These are phyloP conservation scores for Coemansia sp. DNA, from an alignment of 192 early-diverging fungal species.

Conservation along the genomic window DNA sequence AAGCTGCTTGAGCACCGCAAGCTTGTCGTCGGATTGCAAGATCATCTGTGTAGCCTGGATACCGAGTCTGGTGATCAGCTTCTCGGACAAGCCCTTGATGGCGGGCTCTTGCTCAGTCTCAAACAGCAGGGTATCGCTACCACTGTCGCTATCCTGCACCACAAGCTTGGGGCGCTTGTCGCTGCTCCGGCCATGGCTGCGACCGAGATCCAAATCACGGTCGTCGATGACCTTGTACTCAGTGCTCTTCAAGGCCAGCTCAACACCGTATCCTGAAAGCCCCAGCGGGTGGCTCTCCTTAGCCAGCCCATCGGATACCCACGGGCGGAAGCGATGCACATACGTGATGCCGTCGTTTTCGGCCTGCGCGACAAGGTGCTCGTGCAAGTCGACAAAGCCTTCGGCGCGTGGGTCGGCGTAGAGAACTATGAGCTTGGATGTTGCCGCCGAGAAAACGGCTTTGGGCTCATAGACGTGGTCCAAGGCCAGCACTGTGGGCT, in stretches of 20 bases:
- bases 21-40: slow-evolving; percentile 57
- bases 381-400: slow-evolving; percentile 61
- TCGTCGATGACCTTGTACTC: slow-evolving; percentile 98
- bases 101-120: slow-evolving; percentile 84
- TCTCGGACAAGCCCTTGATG: slow-evolving; percentile 70
- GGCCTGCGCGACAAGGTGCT: slow-evolving; percentile 52
- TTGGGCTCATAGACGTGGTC: slow-evolving; percentile 59
- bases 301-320: background rate
- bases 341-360: slow-evolving; percentile 56
- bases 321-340: slow-evolving; percentile 72
- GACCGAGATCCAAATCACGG: slow-evolving; percentile 56
- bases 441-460: background rate
- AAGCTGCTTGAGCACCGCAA: slow-evolving; percentile 64
- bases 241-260: slow-evolving; percentile 91
- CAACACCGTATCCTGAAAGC: slow-evolving; percentile 89
- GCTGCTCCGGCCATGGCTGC: background rate
- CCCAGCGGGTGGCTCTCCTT: slow-evolving; percentile 26
- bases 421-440: slow-evolving; percentile 54
- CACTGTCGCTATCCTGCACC: slow-evolving; percentile 56
- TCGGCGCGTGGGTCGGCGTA: slow-evolving; percentile 72
- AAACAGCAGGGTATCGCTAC: slow-evolving; percentile 73
- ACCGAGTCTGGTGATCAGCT: slow-evolving; percentile 59
- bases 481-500: slow-evolving; percentile 50
- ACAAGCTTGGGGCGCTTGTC: background rate
- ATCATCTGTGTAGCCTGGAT: slow-evolving; percentile 75